These are phyloP conservation scores for Cryphonectria japonica DNA, from an alignment of 2,329 filamentous ascomycete genomes.

Conservation along the genomic window DNA sequence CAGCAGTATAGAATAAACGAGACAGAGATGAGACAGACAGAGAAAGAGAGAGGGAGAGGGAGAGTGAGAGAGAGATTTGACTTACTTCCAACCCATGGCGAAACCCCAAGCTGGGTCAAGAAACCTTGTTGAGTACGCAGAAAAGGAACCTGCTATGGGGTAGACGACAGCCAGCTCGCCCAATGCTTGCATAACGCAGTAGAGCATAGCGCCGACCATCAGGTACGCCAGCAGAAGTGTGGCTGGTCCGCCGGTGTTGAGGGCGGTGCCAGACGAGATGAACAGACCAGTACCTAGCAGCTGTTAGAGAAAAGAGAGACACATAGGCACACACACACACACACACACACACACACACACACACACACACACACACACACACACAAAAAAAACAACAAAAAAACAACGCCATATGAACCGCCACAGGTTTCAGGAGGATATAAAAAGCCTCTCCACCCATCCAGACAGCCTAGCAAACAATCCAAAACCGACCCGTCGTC, in stretches of 20 bases:
- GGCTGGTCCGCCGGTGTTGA: slow-evolving; percentile 75
- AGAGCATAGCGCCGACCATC: slow-evolving; percentile 85
- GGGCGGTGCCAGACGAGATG: slow-evolving; percentile 76
- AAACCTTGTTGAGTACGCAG: slow-evolving; percentile 89
- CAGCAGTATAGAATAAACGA: neutral
- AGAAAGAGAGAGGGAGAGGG: neutral
- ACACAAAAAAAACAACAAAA: no score
- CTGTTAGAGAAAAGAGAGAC: slow-evolving; percentile 1
- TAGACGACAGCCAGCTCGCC: slow-evolving; percentile 91
- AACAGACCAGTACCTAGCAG: slow-evolving; percentile 78
- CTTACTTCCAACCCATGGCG: slow-evolving; percentile 91
- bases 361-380: no score
- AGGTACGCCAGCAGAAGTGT: slow-evolving; percentile 77
- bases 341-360: no score
- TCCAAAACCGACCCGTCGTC: no score
- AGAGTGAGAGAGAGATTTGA: no score
- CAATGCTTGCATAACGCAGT: slow-evolving; percentile 87
- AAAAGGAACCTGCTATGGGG: slow-evolving; percentile 90
- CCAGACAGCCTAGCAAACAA: neutral
- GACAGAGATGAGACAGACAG: neutral
- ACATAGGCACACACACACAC: no score
- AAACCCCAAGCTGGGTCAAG: slow-evolving; percentile 94
- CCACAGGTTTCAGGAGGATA: neutral
- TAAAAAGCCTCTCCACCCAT: no score
- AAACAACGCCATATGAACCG: neutral